phyloP scores from a whole-genome alignment of 2,329 filamentous ascomycete genomes.

The Fusarium udum region DNA sequence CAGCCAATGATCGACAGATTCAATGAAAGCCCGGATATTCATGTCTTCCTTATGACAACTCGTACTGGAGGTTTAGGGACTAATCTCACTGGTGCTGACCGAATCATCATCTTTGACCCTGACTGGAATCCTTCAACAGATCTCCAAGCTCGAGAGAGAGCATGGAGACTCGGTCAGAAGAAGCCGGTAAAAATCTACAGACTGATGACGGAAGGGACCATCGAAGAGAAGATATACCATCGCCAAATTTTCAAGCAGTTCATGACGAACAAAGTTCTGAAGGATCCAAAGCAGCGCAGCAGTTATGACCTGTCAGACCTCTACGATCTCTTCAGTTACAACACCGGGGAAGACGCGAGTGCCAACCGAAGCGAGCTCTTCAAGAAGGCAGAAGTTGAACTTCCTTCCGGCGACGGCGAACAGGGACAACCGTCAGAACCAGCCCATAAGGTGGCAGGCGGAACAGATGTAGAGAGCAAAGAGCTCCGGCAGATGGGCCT shows the following conservation, averaged over 20 bases:
- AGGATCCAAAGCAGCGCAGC: slow-evolving; percentile 91
- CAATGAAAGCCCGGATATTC: slow-evolving; percentile 80
- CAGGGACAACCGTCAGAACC: slow-evolving; percentile 10
- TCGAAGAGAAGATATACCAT: slow-evolving; percentile 99
- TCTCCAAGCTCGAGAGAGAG: slow-evolving; percentile 91
- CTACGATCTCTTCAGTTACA: slow-evolving; percentile 85
- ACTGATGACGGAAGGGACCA: slow-evolving; percentile 97
- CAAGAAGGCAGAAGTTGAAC: slow-evolving; percentile 79
- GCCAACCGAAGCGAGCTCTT: slow-evolving; percentile 90
- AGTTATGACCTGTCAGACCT: slow-evolving; percentile 90
- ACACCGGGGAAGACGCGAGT: slow-evolving; percentile 59
- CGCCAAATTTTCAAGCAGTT: slow-evolving; percentile 99
- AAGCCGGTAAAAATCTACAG: slow-evolving; percentile 95
- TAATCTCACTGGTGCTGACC: slow-evolving; percentile 92
- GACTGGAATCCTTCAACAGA: slow-evolving; percentile 99
- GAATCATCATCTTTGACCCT: slow-evolving; percentile 97
- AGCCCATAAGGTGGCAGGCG: slow-evolving; percentile 3
- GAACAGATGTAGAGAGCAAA: slow-evolving; percentile 33
- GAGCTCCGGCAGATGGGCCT: slow-evolving; percentile 65
- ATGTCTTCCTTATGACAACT: slow-evolving; percentile 93
- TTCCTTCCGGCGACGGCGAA: slow-evolving; percentile 20
- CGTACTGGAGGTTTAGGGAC: slow-evolving; percentile 94
- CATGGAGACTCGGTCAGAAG: slow-evolving; percentile 95
- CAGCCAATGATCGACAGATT: slow-evolving; percentile 92
- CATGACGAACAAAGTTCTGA: slow-evolving; percentile 93